These are phyloP conservation scores for Dispira simplex DNA, from an alignment of 192 early-diverging fungal species.

Conservation along the genomic window DNA sequence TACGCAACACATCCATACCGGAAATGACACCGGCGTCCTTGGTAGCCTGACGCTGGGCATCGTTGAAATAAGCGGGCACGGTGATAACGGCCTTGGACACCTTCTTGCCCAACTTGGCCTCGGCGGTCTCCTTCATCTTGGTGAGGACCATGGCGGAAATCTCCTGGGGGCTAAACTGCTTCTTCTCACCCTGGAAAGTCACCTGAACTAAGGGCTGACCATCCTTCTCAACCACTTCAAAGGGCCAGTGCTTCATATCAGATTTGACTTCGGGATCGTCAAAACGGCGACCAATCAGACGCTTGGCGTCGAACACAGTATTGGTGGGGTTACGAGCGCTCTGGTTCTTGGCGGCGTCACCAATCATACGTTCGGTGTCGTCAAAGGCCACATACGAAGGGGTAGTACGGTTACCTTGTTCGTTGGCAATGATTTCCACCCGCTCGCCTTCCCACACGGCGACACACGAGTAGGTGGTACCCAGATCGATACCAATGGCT, in stretches of 20 bases:
- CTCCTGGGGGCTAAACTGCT: constrained; percentile 68
- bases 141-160: constrained; percentile 59
- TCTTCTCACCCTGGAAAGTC: constrained; percentile 66
- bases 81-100: constrained; percentile 59
- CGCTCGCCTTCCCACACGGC: constrained; percentile 48
- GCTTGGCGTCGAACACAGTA: constrained; percentile 84
- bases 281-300: constrained; percentile 78
- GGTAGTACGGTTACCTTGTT: constrained; percentile 81
- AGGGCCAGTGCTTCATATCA: constrained; percentile 73
- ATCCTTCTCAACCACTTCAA: constrained; percentile 56
- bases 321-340: constrained; percentile 81
- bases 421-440: constrained; percentile 68
- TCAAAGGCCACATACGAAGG: constrained; percentile 78
- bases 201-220: constrained; percentile 65
- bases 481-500: constrained; percentile 93
- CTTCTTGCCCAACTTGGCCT: constrained; percentile 55
- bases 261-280: constrained; percentile 68
- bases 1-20: constrained; percentile 71
- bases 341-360: constrained; percentile 86
- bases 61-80: constrained; percentile 79
- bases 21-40: constrained; percentile 83
- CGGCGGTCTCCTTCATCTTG: constrained; percentile 72
- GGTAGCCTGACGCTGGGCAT: constrained; percentile 81
- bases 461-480: constrained; percentile 93
- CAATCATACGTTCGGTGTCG: constrained; percentile 63